Evolutionary conservation across 306 rosid genomes (phyloP), one percentile per base, ranked within the genome.

Genomic region (Prunus mume): DNA sequence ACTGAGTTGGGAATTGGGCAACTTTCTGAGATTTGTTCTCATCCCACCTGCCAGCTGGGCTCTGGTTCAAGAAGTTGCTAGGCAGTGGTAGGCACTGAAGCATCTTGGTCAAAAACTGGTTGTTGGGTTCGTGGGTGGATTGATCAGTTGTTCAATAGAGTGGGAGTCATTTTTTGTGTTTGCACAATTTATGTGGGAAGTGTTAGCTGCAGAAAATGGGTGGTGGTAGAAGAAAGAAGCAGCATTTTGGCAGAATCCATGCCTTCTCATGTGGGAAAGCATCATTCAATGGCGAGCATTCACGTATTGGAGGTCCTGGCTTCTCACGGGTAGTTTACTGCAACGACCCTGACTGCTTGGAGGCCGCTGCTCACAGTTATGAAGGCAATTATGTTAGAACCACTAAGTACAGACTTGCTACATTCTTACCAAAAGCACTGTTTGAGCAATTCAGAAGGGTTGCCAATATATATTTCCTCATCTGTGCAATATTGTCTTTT

Each of bases 361-460:
- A 81, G 64, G 85, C 89, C 0, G 69, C 85, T 72, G 75, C 77
- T 74, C 52, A 28, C 38, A 78, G 76, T 25, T 96, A 92, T 79
- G 87, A 86, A 25, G 88, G 83, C 65, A 96, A 96, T 84, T 96
- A 96, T 68, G 93, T 92, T 6, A 89, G 91, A 41, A 92, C 96
- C 14, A 89, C 98, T 0, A 96, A 96, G 74, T 96, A 96, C 49
- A 91, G 96, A 0, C n/a, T 87, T 27, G 88, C 89, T n/a, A 85
- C 99, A 2, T 96, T 96, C 75, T 68, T 96, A 5, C 99, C 99
- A 9, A 92, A 89, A 76, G 86, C 99, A 2, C 62, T 92, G 88
- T 96, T 89, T 81, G 99, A 96, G 89, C 99, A 96, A 54, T 96
- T 96, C 77, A 82, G 99, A 65, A 81, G 99, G 61, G 98, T 90